Evolutionary conservation across 495 filamentous ascomycete species (phyloP), one percentile per base, ranked within the genome.

Genomic region (Penicillium lagena): DNA sequence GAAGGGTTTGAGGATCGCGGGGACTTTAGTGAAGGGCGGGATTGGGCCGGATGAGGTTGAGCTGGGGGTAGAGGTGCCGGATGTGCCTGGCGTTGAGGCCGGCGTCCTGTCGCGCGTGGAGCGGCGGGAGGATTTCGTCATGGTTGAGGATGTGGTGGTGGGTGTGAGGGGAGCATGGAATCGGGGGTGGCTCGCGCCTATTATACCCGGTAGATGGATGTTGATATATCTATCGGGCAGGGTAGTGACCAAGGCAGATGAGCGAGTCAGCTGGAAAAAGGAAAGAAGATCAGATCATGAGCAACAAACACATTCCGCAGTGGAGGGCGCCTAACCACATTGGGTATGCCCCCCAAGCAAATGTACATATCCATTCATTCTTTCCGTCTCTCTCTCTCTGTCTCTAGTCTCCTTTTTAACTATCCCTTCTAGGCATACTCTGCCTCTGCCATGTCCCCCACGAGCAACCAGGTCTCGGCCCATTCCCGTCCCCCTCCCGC

Each of bases 11-110:
- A 90, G 75, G 14, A 64, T 56, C 15, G 72, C 42, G 4, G 86
- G 78, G 0, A 79, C 79, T 47, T 65, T 64, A 37, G 67, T 69
- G 71, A 89, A 91, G 7, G 87, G 87, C 31, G 71, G 59, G 3
- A 80, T 78, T 17, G 73, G 68, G 7, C 62, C 65, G 13, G 63
- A 47, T 22, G 54, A 54, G 34, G 54, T 53, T 6, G 63, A 70
- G 47, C 52, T 67, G 27, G 67, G 67, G 6, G 65, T 67, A 29
- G 67, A 69, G 12, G 54, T 28, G 37, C 65, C 62, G 6, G 64
- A 67, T 11, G 64, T 63, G 30, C 49, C 39, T 15, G 64, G 55
- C 7, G 53, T 46, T 12, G 60, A 53, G 30, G 40, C 45, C 36
- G 64, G 60, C 37, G 50, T 64, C 49, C 60, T 66, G 12, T 54